phyloP scores from a whole-genome alignment of 163 green algal species.

The Trebouxia gelatinosa region DNA sequence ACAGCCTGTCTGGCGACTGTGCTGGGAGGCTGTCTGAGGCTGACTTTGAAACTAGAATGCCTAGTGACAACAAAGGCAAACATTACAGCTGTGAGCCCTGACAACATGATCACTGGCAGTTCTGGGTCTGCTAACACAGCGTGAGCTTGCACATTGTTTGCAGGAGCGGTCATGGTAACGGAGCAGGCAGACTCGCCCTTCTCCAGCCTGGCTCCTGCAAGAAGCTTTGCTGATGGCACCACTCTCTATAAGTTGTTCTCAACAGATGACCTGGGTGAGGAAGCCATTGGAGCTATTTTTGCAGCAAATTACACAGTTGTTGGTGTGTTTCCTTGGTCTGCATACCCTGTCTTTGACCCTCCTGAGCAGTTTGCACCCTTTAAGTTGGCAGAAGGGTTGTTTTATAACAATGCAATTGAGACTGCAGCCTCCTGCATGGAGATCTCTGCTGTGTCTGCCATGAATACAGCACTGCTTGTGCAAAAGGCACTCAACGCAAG shows the following conservation, averaged over 20 bases:
- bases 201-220: conserved; percentile 36
- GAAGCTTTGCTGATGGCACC: neutral
- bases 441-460: conserved; percentile 57
- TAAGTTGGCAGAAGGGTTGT: conserved; percentile 53
- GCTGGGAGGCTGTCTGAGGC: too few species aligned
- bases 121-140: too few species aligned
- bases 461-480: conserved; percentile 50
- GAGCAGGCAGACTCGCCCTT: conserved; percentile 41
- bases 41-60: too few species aligned
- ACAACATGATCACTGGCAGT: too few species aligned
- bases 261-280: conserved; percentile 12
- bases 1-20: too few species aligned
- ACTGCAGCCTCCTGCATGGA: conserved; percentile 74
- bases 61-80: too few species aligned
- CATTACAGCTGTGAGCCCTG: too few species aligned
- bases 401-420: conserved; percentile 69
- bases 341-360: conserved; percentile 56
- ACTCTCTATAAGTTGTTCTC: conserved; percentile 55
- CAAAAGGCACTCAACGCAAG: neutral
- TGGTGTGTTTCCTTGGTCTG: conserved; percentile 1
- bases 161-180: conserved; percentile 47
- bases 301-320: conserved; percentile 23
- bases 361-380: conserved; percentile 73
- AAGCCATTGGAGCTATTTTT: conserved; percentile 38
- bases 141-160: too few species aligned